These are phyloP conservation scores for Ascocoryne sarcoides DNA, from an alignment of 2,329 filamentous ascomycete species.

Conservation along the genomic window DNA sequence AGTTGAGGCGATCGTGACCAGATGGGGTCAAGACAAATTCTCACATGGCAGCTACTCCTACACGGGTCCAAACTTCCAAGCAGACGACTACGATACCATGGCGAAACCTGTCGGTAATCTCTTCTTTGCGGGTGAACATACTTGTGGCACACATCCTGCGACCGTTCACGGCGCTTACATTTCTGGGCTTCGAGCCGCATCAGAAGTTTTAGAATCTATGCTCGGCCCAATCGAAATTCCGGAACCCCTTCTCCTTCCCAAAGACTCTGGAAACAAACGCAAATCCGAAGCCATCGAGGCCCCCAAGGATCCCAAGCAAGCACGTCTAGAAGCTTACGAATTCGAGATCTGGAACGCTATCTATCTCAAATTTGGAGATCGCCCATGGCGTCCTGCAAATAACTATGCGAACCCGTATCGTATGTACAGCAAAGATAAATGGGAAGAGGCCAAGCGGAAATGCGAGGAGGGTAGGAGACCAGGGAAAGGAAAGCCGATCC, in stretches of 20 bases:
- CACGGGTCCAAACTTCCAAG: constrained; percentile 70
- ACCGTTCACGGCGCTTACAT: constrained; percentile 96
- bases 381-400: constrained; percentile 63
- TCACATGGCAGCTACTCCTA: constrained; percentile 95
- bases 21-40: constrained; percentile 87
- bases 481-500: constrained; percentile 54
- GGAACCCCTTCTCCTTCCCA: constrained; percentile 62
- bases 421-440: constrained; percentile 74
- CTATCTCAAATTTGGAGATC: constrained; percentile 56
- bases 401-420: constrained; percentile 78
- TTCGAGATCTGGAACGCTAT: constrained; percentile 44
- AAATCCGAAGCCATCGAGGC: constrained; percentile 34
- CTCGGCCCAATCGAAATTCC: constrained; percentile 74
- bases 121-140: constrained; percentile 94
- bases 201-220: constrained; percentile 73
- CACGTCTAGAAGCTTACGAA: constrained; percentile 49
- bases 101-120: constrained; percentile 75
- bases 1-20: constrained; percentile 77
- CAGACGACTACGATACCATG: constrained; percentile 90
- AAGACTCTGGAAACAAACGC: constrained; percentile 46
- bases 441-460: constrained; percentile 49
- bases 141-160: constrained; percentile 88
- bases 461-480: constrained; percentile 59
- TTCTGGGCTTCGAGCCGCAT: constrained; percentile 81
- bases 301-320: constrained; percentile 41